phyloP scores from a whole-genome alignment of 2,329 filamentous ascomycete genomes.

The Cladorrhinum sp. region DNA sequence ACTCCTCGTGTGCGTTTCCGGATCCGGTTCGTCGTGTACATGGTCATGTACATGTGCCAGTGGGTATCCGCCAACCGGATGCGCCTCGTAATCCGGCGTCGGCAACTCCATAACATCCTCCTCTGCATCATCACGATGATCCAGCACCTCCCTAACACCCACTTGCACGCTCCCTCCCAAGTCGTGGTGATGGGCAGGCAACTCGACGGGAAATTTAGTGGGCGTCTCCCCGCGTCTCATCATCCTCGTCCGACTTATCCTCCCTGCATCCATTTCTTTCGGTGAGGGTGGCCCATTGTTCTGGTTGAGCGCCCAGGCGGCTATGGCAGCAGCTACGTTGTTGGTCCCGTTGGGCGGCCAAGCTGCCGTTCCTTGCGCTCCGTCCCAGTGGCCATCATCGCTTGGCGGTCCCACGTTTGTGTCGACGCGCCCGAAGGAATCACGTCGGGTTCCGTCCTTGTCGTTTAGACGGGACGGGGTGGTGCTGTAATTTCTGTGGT shows the following conservation, averaged over 20 bases:
- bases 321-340: conserved; percentile 10
- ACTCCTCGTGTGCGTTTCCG: not conserved
- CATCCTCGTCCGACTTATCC: not conserved
- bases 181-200: not conserved
- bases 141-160: not conserved
- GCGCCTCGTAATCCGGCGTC: not conserved
- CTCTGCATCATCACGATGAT: not conserved
- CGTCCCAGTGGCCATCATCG: conserved; percentile 9
- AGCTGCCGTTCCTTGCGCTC: not conserved
- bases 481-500: not conserved
- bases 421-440: conserved; percentile 18
- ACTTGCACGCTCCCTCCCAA: not conserved
- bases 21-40: not conserved
- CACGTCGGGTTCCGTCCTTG: conserved; percentile 1
- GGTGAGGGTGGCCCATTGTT: conserved; percentile 9
- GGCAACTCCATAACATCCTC: not conserved
- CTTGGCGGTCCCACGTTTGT: conserved; percentile 6
- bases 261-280: conserved; percentile 17
- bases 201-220: not conserved
- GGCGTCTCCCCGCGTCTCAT: not conserved
- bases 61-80: not conserved
- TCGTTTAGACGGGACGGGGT: not conserved
- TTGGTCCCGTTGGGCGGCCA: not conserved
- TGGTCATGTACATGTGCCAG: not conserved
- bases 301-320: conserved; percentile 12